Percentiles rank a stretch among this genome's conserved stretches.
These are phyloP conservation scores for Alternaria brassicicola DNA, from an alignment of 2,329 filamentous ascomycete genomes.

Conservation along the genomic window DNA sequence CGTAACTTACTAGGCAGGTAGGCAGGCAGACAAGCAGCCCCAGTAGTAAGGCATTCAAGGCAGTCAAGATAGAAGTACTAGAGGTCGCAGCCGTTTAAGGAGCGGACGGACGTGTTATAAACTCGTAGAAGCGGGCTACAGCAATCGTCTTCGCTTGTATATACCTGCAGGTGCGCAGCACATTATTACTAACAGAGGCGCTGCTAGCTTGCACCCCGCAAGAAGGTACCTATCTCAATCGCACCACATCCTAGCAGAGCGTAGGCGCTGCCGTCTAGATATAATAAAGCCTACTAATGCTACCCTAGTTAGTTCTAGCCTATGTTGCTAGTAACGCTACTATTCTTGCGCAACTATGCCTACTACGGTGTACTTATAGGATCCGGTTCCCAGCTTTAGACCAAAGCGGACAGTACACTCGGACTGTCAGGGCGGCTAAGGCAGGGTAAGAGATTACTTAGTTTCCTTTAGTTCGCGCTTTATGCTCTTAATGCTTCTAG, in stretches of 20 bases:
- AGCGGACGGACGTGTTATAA: not conserved
- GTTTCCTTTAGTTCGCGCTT: constrained; percentile 41
- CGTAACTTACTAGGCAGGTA: not conserved
- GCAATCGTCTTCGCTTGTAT: not conserved
- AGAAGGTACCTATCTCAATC: not conserved
- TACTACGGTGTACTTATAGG: no score
- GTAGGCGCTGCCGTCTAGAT: not conserved
- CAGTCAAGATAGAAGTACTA: not conserved
- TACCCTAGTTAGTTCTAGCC: not conserved
- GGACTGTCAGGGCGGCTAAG: constrained; percentile 25
- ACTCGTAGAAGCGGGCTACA: not conserved
- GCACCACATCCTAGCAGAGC: not conserved
- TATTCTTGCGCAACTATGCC: no score
- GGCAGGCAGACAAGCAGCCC: not conserved
- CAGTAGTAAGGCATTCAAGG: not conserved
- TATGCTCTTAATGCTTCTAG: constrained; percentile 43
- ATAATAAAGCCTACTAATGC: not conserved
- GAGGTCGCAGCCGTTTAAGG: not conserved
- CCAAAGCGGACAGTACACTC: no score
- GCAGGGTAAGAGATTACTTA: constrained; percentile 25
- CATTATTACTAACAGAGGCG: not conserved
- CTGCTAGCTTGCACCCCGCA: not conserved
- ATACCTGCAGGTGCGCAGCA: not conserved
- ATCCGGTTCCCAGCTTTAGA: no score
- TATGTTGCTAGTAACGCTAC: no score